phyloP scores from a whole-genome alignment of 352 stramenopile species.

The Phytophthora sansomeana region DNA sequence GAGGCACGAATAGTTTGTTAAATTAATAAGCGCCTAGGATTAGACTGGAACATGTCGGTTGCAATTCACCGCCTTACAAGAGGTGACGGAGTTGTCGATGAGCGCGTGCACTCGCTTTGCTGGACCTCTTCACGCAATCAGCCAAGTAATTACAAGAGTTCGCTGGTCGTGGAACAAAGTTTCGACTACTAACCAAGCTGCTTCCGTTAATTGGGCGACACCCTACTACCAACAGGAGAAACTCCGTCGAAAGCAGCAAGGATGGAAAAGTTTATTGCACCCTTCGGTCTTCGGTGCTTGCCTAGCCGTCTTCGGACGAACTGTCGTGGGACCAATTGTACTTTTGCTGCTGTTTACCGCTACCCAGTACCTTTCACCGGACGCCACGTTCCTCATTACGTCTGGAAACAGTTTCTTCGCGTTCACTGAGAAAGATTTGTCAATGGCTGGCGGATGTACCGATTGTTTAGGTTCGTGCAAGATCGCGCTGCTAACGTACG shows the following conservation, averaged over 20 bases:
- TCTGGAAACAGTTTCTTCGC: constrained; percentile 34
- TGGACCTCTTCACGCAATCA: neutral
- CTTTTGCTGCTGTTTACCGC: constrained; percentile 27
- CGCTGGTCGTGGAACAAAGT: constrained; percentile 9
- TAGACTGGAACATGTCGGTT: constrained; percentile 14
- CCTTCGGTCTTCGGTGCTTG: constrained; percentile 25
- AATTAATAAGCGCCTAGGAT: neutral
- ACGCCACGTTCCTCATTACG: constrained; percentile 32
- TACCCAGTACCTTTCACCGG: constrained; percentile 26
- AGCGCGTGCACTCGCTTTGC: constrained; percentile 1
- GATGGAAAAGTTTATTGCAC: constrained; percentile 15
- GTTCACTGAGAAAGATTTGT: constrained; percentile 34
- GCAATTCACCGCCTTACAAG: neutral
- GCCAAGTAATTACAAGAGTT: constrained; percentile 6
- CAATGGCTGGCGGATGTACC: constrained; percentile 33
- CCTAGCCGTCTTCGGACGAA: constrained; percentile 27
- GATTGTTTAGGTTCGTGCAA: constrained; percentile 28
- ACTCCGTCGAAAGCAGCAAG: constrained; percentile 9
- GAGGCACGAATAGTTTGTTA: neutral
- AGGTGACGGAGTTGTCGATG: constrained; percentile 5
- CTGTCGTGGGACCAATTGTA: constrained; percentile 24
- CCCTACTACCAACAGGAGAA: constrained; percentile 25
- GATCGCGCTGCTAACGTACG: constrained; percentile 26
- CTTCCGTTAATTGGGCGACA: constrained; percentile 18
- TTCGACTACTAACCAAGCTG: neutral